Evolutionary conservation across 352 stramenopile genomes (phyloP).

Genomic region (Pythium aristosporum): DNA sequence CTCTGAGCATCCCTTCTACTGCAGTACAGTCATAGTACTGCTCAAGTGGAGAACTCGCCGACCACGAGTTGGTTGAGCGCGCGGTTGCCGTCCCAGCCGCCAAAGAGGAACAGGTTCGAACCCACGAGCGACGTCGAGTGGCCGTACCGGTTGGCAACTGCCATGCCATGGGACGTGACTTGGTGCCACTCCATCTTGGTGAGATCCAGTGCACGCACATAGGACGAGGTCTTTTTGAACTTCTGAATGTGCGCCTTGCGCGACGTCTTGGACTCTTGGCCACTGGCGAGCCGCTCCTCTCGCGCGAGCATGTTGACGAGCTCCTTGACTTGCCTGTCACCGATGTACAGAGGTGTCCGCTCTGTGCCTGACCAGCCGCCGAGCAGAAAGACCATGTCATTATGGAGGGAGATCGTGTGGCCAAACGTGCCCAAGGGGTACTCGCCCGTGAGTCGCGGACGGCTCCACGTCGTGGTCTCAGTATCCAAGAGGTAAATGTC

Average conservation of each 20-base stretch:
- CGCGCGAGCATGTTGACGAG: slow-evolving; percentile 51
- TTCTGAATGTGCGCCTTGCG: slow-evolving; percentile 39
- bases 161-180: slow-evolving; percentile 36
- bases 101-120: slow-evolving; percentile 71
- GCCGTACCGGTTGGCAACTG: slow-evolving; percentile 67
- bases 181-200: slow-evolving; percentile 65
- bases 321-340: slow-evolving; percentile 65
- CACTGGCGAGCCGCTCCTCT: slow-evolving; percentile 54
- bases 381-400: slow-evolving; percentile 60
- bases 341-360: slow-evolving; percentile 72
- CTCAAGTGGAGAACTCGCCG: slow-evolving; percentile 35
- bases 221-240: slow-evolving; percentile 48
- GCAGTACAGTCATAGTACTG: background rate
- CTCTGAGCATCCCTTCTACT: too few species aligned
- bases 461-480: slow-evolving; percentile 55
- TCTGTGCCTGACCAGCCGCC: slow-evolving; percentile 79
- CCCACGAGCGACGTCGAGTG: slow-evolving; percentile 66
- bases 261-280: slow-evolving; percentile 32
- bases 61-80: slow-evolving; percentile 77
- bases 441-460: slow-evolving; percentile 64
- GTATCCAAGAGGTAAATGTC: slow-evolving; percentile 72
- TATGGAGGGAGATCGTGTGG: slow-evolving; percentile 45
- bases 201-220: slow-evolving; percentile 59
- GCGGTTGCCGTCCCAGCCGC: slow-evolving; percentile 80
- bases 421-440: slow-evolving; percentile 67